phyloP scores from a whole-genome alignment of 2,329 filamentous ascomycete species.

The Microdochium paspali region DNA sequence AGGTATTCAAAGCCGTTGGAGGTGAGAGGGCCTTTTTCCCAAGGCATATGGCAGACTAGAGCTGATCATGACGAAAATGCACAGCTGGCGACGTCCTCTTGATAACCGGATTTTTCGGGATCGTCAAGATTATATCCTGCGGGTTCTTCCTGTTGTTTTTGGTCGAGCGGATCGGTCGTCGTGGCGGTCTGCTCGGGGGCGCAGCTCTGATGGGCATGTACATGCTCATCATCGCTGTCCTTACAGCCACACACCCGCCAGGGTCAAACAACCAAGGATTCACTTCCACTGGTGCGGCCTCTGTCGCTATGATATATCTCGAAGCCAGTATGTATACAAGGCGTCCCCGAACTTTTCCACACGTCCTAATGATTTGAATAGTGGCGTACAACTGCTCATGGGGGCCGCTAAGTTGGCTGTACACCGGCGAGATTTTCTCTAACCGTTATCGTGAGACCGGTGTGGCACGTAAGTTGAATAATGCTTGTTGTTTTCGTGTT shows the following conservation, averaged over 20 bases:
- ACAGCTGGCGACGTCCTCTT: slow-evolving; percentile 31
- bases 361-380: no score
- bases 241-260: slow-evolving; percentile 34
- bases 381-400: slow-evolving; percentile 41
- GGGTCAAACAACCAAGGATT: slow-evolving; percentile 14
- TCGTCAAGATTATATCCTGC: slow-evolving; percentile 39
- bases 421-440: slow-evolving; percentile 40
- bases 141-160: slow-evolving; percentile 35
- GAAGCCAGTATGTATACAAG: slow-evolving; percentile 28
- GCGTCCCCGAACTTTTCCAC: no score
- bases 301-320: slow-evolving; percentile 39
- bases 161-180: slow-evolving; percentile 38
- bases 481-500: no score
- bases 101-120: slow-evolving; percentile 41
- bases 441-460: slow-evolving; percentile 38
- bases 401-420: slow-evolving; percentile 44
- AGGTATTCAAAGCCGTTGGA: slow-evolving; percentile 40
- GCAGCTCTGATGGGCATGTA: slow-evolving; percentile 39
- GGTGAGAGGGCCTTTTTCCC: no score
- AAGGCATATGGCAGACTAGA: no score
- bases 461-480: slow-evolving; percentile 23
- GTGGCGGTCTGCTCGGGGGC: slow-evolving; percentile 35
- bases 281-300: slow-evolving; percentile 31
- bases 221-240: slow-evolving; percentile 41
- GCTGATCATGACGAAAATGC: neutral